A percentile compares a stretch with the other conserved stretches of the same genome.
These are phyloP conservation scores for Choiromyces venosus DNA, from an alignment of 495 filamentous ascomycete genomes.

Conservation along the genomic window DNA sequence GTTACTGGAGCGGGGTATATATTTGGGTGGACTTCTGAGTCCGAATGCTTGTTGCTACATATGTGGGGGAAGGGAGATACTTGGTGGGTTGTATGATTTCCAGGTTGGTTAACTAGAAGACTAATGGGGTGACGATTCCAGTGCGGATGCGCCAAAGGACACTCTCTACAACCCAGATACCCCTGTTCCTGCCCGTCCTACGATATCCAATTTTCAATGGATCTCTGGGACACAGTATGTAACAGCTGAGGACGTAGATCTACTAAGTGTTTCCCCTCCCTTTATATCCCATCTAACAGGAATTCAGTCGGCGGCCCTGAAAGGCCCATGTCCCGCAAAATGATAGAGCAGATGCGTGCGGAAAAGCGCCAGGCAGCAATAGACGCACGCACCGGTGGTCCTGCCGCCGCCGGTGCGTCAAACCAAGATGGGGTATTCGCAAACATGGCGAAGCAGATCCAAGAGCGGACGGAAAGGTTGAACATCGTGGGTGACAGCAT, in stretches of 20 bases:
- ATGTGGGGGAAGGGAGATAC: constrained; percentile 67
- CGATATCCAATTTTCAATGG: constrained; percentile 94
- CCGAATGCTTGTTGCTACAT: constrained; percentile 71
- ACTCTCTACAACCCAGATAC: constrained; percentile 69
- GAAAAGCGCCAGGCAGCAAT: constrained; percentile 49
- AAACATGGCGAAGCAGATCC: constrained; percentile 72
- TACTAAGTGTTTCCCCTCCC: constrained; percentile 51
- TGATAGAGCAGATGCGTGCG: constrained; percentile 61
- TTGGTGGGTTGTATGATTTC: constrained; percentile 34
- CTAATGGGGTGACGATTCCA: background rate
- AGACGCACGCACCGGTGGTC: constrained; percentile 46
- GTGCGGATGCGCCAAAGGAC: constrained; percentile 54
- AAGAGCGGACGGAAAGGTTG: constrained; percentile 83
- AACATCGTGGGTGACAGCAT: constrained; percentile 76
- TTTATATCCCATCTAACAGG: constrained; percentile 9
- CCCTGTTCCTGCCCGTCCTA: constrained; percentile 72
- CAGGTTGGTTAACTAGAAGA: background rate
- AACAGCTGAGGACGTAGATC: constrained; percentile 80
- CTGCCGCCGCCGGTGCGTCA: constrained; percentile 44
- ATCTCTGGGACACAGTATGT: constrained; percentile 91
- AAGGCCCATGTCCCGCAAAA: constrained; percentile 72
- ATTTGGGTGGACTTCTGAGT: constrained; percentile 82
- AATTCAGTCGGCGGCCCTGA: constrained; percentile 66
- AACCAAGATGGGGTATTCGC: constrained; percentile 58
- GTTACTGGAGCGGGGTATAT: constrained; percentile 73